Evolutionary conservation across 164 flowering plant species (phyloP).

Genomic region (Chimonanthus praecox): DNA sequence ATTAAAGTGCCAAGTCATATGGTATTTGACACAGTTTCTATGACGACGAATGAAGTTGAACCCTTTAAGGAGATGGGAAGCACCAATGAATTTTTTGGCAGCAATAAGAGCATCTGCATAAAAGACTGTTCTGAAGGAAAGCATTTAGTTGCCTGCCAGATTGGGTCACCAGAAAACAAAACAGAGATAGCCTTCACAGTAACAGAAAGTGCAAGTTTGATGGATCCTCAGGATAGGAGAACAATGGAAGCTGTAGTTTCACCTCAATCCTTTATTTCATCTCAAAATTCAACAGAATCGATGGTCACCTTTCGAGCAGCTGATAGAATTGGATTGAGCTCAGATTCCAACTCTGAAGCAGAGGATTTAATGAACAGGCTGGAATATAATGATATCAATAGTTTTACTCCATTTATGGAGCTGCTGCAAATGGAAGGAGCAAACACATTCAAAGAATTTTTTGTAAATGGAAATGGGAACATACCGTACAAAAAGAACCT

Average conservation of each 20-base stretch:
- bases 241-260: conserved; percentile 40
- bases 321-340: conserved; percentile 37
- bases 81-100: conserved; percentile 20
- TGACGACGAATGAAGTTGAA: conserved; percentile 7
- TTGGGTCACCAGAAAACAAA: conserved; percentile 1
- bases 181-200: conserved; percentile 7
- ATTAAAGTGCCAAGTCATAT: conserved; percentile 6
- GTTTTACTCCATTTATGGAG: conserved; percentile 18
- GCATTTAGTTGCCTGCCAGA: conserved; percentile 2
- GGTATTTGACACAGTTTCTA: conserved; percentile 6
- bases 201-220: conserved; percentile 16
- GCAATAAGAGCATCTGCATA: conserved; percentile 5
- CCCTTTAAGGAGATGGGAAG: conserved; percentile 11
- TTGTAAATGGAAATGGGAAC: conserved; percentile 11
- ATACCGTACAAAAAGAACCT: conserved; percentile 14
- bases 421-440: conserved; percentile 22
- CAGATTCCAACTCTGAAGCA: conserved; percentile 55
- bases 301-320: background rate
- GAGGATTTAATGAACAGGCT: conserved; percentile 25
- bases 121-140: conserved; percentile 11
- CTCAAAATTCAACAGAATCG: conserved; percentile 24
- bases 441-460: conserved; percentile 21
- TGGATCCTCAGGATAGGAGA: conserved; percentile 19
- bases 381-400: conserved; percentile 11
- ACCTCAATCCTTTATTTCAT: conserved; percentile 37